A percentile compares a stretch with the other conserved stretches of the same genome.
Evolutionary conservation across 768 basidiomycete genomes (phyloP).

Genomic region (Termitomyces eurrhizus): DNA sequence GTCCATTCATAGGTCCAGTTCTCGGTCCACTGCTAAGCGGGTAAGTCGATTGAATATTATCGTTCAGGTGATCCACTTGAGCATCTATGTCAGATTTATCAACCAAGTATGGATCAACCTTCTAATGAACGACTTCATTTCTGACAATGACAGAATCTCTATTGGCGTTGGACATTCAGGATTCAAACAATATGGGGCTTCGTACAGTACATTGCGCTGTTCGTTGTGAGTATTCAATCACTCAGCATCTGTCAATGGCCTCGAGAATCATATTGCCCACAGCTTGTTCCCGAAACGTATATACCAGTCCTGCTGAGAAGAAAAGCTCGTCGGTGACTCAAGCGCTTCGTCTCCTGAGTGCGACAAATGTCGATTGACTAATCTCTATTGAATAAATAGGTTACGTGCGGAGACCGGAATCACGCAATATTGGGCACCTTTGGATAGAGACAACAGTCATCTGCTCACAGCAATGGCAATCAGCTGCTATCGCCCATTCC

Average conservation of each 20-base stretch:
- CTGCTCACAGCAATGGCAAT: slow-evolving; percentile 44
- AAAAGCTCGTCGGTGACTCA: slow-evolving; percentile 50
- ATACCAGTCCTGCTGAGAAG: slow-evolving; percentile 52
- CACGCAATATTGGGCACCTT: slow-evolving; percentile 48
- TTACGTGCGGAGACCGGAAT: slow-evolving; percentile 56
- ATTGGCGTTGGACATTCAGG: slow-evolving; percentile 81
- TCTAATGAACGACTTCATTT: neutral
- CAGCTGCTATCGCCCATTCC: slow-evolving; percentile 70
- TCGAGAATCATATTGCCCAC: neutral
- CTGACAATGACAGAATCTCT: slow-evolving; percentile 35
- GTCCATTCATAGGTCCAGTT: slow-evolving; percentile 49
- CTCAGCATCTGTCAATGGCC: neutral
- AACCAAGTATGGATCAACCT: slow-evolving; percentile 44
- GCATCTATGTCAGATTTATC: slow-evolving; percentile 45
- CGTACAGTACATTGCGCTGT: slow-evolving; percentile 44
- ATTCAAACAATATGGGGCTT: slow-evolving; percentile 68
- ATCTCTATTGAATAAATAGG: slow-evolving; percentile 27
- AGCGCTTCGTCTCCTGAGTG: neutral
- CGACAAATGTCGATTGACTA: neutral
- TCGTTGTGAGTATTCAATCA: slow-evolving; percentile 36
- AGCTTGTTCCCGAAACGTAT: slow-evolving; percentile 76
- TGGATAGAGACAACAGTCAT: slow-evolving; percentile 47
- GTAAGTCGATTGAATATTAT: slow-evolving; percentile 27
- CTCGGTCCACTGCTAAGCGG: slow-evolving; percentile 57
- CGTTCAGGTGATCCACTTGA: neutral